Evolutionary conservation across 2,329 filamentous ascomycete species (phyloP), one percentile per base, ranked within the genome.

Genomic region (Hypoxylon sp.): DNA sequence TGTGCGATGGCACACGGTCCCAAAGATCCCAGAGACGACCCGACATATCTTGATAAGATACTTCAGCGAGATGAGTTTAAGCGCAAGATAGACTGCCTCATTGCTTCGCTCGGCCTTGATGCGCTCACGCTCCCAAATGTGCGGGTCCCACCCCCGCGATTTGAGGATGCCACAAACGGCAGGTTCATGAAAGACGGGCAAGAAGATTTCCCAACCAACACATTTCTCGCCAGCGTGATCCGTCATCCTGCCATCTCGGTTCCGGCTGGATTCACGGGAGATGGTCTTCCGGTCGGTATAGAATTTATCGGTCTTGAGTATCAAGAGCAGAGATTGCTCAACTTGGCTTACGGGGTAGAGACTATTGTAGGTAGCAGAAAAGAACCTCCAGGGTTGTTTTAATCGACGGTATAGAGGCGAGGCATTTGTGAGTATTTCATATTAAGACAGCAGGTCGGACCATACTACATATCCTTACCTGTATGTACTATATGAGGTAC

Each of bases 101-200:
- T 78, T 63, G 74, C 75, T 5, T 73, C 75, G 42, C 55, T 77
- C 39, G 71, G 74, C 2, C 70, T 80, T 6, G 78, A 78, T 58
- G 78, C 78, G 4, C 77, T 81, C 26, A 70, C 74, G 1, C 76
- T 79, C 47, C 79, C 79, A 1, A 79, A 78, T 29, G 77, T 78
- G 3, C 71, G 77, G 55, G 69, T 78, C 0, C 74, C 80, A 9
- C 75, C 80, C 9, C 79, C 78, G 3, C 76, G 73, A 19, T 75
- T 77, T 14, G 62, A 75, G 47, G 78, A 80, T 66, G 71, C 78
- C 8, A 66, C 74, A 8, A 75, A 72, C 44, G 60, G 65, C 24
- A 72, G 77, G 31, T 80, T 76, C 52, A 67, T 69, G 26, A 63
- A 63, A 19, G 57, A 70, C 52, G 68, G 68, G 11, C 58, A 63